Percentiles rank a stretch among this genome's conserved stretches.
Evolutionary conservation across 2,329 filamentous ascomycete species (phyloP).

Genomic region (Sporothrix curviconia): DNA sequence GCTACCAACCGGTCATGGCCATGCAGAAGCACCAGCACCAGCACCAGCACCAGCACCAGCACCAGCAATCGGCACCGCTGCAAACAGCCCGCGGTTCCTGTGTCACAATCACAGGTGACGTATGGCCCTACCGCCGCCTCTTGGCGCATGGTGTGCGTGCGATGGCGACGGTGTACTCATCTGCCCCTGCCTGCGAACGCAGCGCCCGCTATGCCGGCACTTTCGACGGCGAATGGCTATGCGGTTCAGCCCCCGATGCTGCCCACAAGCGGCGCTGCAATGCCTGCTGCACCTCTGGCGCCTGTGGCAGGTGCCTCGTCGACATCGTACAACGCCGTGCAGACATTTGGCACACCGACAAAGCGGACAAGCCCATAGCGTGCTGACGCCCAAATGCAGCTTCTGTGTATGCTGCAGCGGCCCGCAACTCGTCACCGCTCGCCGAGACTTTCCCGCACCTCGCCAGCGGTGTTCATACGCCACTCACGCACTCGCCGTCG

Average conservation of each 20-base stretch:
- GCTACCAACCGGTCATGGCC: neutral
- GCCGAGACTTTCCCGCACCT: slow-evolving; percentile 51
- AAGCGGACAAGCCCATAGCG: slow-evolving; percentile 48
- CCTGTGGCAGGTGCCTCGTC: slow-evolving; percentile 12
- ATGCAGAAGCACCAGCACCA: neutral
- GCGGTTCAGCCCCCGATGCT: slow-evolving; percentile 6
- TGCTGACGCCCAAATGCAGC: slow-evolving; percentile 32
- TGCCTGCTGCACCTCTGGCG: neutral
- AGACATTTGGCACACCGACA: slow-evolving; percentile 42
- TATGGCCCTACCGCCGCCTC: slow-evolving; percentile 57
- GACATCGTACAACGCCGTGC: slow-evolving; percentile 17
- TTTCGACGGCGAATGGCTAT: neutral
- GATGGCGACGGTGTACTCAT: slow-evolving; percentile 68
- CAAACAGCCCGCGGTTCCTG: slow-evolving; percentile 13
- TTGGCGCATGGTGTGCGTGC: slow-evolving; percentile 58
- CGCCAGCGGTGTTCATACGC: slow-evolving; percentile 45
- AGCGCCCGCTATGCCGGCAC: neutral
- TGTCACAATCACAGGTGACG: slow-evolving; percentile 33
- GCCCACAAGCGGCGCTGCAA: neutral
- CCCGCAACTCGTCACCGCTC: slow-evolving; percentile 58
- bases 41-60: neutral
- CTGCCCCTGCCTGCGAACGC: slow-evolving; percentile 22
- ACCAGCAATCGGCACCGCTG: no score
- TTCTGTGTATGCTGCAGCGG: slow-evolving; percentile 50
- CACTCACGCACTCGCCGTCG: slow-evolving; percentile 75